Percentiles rank a stretch among this genome's conserved stretches.
Conservation (phyloP, 768 basidiomycete species). For the Tulasnella sp. region DNA sequence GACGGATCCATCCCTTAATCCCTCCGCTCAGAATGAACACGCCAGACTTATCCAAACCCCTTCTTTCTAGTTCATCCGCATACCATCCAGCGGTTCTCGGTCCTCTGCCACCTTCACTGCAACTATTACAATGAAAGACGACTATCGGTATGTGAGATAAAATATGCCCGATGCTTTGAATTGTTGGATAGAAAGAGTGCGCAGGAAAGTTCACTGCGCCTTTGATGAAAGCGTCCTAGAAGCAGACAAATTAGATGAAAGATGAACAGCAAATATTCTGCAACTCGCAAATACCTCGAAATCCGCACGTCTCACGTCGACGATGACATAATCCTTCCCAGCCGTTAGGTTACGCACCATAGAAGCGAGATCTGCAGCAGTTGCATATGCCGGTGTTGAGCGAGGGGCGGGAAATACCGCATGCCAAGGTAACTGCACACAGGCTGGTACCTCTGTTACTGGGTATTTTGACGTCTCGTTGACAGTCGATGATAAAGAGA, state of each 20-base stretch:
- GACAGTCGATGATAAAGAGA: too few species aligned
- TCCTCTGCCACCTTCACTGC: neutral
- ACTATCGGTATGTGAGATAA: constrained; percentile 22
- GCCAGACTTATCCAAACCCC: neutral
- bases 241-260: neutral
- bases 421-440: too few species aligned
- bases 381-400: too few species aligned
- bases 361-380: too few species aligned
- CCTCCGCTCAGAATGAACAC: constrained; percentile 7
- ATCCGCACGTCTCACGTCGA: constrained; percentile 30
- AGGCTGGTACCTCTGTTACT: too few species aligned
- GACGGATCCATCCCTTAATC: neutral
- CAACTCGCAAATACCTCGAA: too few species aligned
- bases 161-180: constrained; percentile 25
- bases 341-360: too few species aligned
- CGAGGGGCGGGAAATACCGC: too few species aligned
- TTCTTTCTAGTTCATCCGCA: neutral
- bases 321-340: constrained; percentile 25
- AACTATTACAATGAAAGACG: constrained; percentile 17
- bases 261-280: constrained; percentile 1
- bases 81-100: constrained; percentile 11
- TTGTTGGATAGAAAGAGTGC: constrained; percentile 31
- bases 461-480: too few species aligned
- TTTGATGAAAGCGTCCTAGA: constrained; percentile 22
- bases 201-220: constrained; percentile 35